Conservation (phyloP, 352 stramenopile genomes). For the Pythium brassicae region DNA sequence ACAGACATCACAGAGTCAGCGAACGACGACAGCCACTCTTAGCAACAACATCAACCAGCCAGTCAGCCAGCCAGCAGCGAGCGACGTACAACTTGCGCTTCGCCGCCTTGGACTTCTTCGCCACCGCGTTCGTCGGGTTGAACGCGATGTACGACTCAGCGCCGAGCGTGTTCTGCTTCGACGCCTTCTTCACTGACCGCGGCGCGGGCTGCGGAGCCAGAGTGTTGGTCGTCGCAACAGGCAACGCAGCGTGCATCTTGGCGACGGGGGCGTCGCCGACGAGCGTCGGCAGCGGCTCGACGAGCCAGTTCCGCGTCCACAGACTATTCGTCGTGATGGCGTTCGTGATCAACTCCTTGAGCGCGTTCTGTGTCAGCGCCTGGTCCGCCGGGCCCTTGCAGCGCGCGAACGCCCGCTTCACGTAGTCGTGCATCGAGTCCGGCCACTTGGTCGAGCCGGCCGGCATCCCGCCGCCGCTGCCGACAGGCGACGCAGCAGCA, state of each 20-base stretch:
- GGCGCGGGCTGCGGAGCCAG: constrained; percentile 7
- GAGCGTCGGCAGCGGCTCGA: constrained; percentile 66
- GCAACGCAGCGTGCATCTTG: constrained; percentile 14
- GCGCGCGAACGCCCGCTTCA: constrained; percentile 79
- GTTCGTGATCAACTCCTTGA: constrained; percentile 83
- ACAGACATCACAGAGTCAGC: background rate
- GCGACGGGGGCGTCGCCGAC: constrained; percentile 36
- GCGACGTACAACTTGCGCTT: constrained; percentile 57
- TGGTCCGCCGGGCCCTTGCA: constrained; percentile 78
- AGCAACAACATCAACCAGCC: background rate
- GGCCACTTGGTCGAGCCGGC: constrained; percentile 70
- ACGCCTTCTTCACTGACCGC: constrained; percentile 4
- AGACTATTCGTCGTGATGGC: constrained; percentile 81
- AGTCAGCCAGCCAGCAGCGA: background rate
- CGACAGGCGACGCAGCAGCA: constrained; percentile 10
- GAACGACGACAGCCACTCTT: background rate
- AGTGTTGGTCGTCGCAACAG: constrained; percentile 3
- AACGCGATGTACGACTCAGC: constrained; percentile 43
- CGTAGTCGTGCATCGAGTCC: constrained; percentile 78
- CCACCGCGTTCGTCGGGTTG: constrained; percentile 22
- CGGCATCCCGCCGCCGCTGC: constrained; percentile 9
- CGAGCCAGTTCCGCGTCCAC: constrained; percentile 83
- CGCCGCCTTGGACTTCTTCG: constrained; percentile 42
- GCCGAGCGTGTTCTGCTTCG: constrained; percentile 8
- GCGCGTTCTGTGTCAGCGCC: constrained; percentile 62